Conservation (phyloP, 805 yeast genomes). For the Schizosaccharomyces pombe region DNA sequence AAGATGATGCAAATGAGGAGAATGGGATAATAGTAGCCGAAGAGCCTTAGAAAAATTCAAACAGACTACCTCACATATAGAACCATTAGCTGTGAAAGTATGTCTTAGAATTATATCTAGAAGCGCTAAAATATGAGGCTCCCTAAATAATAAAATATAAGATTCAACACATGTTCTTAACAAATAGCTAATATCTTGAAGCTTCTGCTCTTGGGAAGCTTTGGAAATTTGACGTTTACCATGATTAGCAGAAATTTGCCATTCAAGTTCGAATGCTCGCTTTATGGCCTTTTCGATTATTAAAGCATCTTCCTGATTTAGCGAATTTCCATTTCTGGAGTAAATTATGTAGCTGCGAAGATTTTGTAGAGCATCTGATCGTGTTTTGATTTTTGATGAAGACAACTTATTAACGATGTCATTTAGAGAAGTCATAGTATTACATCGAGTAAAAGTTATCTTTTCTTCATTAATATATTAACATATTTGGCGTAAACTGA, state of each 20-base stretch:
- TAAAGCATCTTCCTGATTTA: not conserved
- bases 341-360: not conserved
- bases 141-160: not conserved
- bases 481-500: too few species aligned
- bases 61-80: not conserved
- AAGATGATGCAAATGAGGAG: constrained; percentile 12
- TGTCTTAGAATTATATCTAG: not conserved
- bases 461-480: too few species aligned
- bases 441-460: too few species aligned
- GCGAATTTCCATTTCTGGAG: not conserved
- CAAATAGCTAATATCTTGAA: not conserved
- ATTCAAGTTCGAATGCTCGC: not conserved
- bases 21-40: constrained; percentile 4
- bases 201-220: not conserved
- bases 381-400: not conserved
- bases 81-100: not conserved
- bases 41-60: not conserved
- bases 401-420: not conserved
- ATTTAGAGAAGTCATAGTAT: not conserved
- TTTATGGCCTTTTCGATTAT: not conserved
- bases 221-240: not conserved
- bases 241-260: not conserved
- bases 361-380: not conserved
- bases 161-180: not conserved
- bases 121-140: not conserved